Percentiles rank a stretch among this genome's conserved stretches.
Evolutionary conservation across 1,284 basidiomycete species (phyloP).

Genomic region (Volvariella surrecta): DNA sequence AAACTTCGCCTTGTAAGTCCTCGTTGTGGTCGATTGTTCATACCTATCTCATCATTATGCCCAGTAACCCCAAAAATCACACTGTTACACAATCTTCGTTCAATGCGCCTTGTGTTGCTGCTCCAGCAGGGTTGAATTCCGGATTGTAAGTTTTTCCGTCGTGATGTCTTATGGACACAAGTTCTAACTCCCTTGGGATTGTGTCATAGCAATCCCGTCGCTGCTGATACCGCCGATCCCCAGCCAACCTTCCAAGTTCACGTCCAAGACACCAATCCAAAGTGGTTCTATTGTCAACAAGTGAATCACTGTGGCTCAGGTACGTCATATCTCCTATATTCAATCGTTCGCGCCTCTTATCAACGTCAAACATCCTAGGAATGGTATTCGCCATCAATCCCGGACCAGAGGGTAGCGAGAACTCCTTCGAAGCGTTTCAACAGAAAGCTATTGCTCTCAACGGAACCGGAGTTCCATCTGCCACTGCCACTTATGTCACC

Average conservation of each 20-base stretch:
- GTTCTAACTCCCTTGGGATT: neutral
- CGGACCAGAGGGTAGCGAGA: constrained; percentile 20
- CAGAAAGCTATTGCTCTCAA: constrained; percentile 26
- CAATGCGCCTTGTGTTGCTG: constrained; percentile 39
- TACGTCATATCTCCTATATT: neutral
- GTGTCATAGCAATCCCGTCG: neutral
- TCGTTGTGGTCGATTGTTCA: neutral
- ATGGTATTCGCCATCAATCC: constrained; percentile 52
- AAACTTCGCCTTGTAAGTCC: constrained; percentile 27
- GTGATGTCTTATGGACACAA: constrained; percentile 3
- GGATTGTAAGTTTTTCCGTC: constrained; percentile 29
- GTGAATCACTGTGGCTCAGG: constrained; percentile 2
- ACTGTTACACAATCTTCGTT: constrained; percentile 58
- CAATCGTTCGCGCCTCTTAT: too few species aligned
- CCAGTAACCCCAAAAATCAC: constrained; percentile 35
- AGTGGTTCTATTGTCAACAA: constrained; percentile 9
- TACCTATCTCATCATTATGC: neutral
- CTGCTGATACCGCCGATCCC: constrained; percentile 3
- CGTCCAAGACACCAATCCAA: constrained; percentile 4
- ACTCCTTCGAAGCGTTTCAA: constrained; percentile 36
- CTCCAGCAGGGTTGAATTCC: constrained; percentile 40
- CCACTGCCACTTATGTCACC: constrained; percentile 17
- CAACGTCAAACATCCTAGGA: constrained; percentile 17
- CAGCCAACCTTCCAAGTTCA: neutral
- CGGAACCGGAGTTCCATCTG: constrained; percentile 19